Base-by-base conservation (phyloP, 2,329 filamentous ascomycete species). In the Tolypocladium ophioglossoides region DNA sequence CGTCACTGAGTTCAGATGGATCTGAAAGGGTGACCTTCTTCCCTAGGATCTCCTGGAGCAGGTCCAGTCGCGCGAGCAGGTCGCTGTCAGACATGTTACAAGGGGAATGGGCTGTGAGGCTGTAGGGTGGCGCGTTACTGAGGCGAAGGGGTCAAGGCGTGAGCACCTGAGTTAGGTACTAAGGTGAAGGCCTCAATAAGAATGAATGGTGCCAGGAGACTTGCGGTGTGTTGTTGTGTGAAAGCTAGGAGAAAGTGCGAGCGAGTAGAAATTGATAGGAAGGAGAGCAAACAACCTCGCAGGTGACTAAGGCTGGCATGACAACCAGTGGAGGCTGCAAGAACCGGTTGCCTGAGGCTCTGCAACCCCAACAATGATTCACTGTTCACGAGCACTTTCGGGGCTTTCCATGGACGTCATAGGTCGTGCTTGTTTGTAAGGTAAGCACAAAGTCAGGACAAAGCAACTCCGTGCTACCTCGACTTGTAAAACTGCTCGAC, bases 401-500 rank as follows among this genome's bases (percentile, higher is more conserved):
- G 12, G 3, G 10, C 27, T 7, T 20, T 34, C 30, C 10, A 18
- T n/a, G 3, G 30, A 4, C 44, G 8, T 34, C 16, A n/a, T 34
- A 20, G 18, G 10, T 14, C 16, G 27, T 10, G 44, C 27, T 18
- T 18, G 18, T 11, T 27, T 30, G 10, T 4, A 14, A 20, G 4
- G 27, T 34, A 20, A 20, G 14, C 44, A 16, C 24, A 47, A 32
- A 12, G 44, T 18, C 44, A 3, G 18, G 9, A n/a, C 10, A 9
- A 4, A 32, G 14, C 27, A 24, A 16, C 11, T 48, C 38, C 22
- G 35, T 51, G 32, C 57, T 62, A 71, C 51, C 63, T 66, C n/a
- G 66, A 67, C 52, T 66, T 71, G 59, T 70, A 72, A 57, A 72
- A 72, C 70, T 72, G 51, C 48, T 35, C 30, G 9, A 39, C 35